Evolutionary conservation across 495 filamentous ascomycete species (phyloP).

Genomic region (Podospora pseudopauciseta): DNA sequence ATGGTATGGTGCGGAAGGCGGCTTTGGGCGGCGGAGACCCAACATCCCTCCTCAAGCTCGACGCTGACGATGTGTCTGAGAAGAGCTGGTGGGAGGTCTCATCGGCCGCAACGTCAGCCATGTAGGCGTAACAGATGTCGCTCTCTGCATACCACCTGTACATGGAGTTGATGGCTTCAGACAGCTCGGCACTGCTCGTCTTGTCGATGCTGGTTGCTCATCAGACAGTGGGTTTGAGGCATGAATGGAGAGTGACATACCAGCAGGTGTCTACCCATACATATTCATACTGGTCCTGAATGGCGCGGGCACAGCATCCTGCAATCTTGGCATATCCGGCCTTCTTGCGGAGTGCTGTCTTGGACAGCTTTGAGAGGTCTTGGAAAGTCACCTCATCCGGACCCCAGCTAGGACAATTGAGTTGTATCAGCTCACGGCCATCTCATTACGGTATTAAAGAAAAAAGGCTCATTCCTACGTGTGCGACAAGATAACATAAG

Average conservation of each 20-base stretch:
- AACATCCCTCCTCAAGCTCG: not conserved
- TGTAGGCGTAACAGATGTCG: slow-evolving; percentile 12
- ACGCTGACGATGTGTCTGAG: not conserved
- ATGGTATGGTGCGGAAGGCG: slow-evolving; percentile 1
- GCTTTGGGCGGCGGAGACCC: not conserved
- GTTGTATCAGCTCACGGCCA: too few species aligned
- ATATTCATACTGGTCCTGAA: slow-evolving; percentile 5
- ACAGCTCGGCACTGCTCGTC: slow-evolving; percentile 12
- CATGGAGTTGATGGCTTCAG: slow-evolving; percentile 14
- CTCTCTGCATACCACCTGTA: slow-evolving; percentile 11
- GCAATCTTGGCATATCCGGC: slow-evolving; percentile 17
- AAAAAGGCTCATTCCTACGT: not conserved
- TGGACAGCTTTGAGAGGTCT: slow-evolving; percentile 4
- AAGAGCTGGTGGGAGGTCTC: not conserved
- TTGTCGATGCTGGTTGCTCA: slow-evolving; percentile 8
- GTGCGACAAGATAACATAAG: slow-evolving; percentile 22
- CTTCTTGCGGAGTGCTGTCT: slow-evolving; percentile 6
- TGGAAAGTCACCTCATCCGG: slow-evolving; percentile 18
- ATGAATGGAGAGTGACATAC: not conserved
- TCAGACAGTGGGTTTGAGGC: not conserved
- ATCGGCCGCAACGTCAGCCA: slow-evolving; percentile 7
- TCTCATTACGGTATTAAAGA: too few species aligned
- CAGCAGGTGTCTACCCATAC: slow-evolving; percentile 20
- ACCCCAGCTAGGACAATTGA: slow-evolving; percentile 4
- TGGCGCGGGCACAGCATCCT: slow-evolving; percentile 14